A percentile compares a stretch with the other conserved stretches of the same genome.
Conservation (phyloP, 345 rosid species). For the Eucalyptus regnans region DNA sequence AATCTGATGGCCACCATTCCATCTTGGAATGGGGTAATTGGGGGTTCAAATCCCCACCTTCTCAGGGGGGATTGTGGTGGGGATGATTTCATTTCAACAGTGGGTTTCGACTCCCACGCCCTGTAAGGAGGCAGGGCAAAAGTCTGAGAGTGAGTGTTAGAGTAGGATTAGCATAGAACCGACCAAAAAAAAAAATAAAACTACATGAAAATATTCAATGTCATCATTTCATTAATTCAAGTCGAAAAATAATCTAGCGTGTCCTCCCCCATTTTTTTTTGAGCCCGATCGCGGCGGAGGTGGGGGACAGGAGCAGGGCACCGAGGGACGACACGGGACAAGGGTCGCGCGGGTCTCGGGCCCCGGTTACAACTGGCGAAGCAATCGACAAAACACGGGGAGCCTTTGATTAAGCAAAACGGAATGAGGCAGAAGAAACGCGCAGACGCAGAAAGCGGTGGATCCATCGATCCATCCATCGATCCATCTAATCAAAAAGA, state of each 20-base stretch:
- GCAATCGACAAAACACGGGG: not conserved
- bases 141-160: too few relatives aligned
- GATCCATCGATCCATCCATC: not conserved
- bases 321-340: not conserved
- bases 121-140: too few relatives aligned
- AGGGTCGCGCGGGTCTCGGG: not conserved
- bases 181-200: too few relatives aligned
- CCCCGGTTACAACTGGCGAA: not conserved
- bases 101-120: too few relatives aligned
- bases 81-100: too few relatives aligned
- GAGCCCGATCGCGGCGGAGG: not conserved
- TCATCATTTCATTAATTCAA: too few relatives aligned
- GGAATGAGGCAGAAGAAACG: not conserved
- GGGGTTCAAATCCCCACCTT: too few relatives aligned
- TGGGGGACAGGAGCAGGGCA: not conserved
- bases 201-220: accelerated
- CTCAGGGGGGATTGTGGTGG: too few relatives aligned
- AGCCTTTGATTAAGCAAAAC: not conserved
- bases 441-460: not conserved
- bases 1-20: accelerated
- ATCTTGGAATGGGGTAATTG: too few relatives aligned
- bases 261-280: too few relatives aligned
- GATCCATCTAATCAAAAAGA: not conserved
- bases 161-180: too few relatives aligned
- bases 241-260: accelerated